phyloP scores from a whole-genome alignment of 2,329 filamentous ascomycete genomes.

The Claviceps digitariae region DNA sequence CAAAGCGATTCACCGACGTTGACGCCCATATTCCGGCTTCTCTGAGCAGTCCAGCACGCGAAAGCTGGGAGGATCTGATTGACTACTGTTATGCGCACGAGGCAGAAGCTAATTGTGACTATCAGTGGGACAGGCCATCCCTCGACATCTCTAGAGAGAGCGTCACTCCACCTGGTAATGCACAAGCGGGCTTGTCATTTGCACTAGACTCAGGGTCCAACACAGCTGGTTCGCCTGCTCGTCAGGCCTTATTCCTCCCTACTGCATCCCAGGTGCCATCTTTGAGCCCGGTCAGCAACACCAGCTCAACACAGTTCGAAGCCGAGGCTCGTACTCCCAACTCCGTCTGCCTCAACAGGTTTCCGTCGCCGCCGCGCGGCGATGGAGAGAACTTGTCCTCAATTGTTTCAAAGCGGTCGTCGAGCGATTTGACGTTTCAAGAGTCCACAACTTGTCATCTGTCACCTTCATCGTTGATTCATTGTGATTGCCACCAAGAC shows the following conservation, averaged over 20 bases:
- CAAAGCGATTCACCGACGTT: not conserved
- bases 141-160: slow-evolving; percentile 25
- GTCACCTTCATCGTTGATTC: slow-evolving; percentile 50
- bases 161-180: slow-evolving; percentile 11
- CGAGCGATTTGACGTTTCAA: slow-evolving; percentile 40
- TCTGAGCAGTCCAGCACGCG: slow-evolving; percentile 13
- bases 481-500: slow-evolving; percentile 42
- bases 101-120: slow-evolving; percentile 52
- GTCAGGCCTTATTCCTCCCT: slow-evolving; percentile 14
- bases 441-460: slow-evolving; percentile 46
- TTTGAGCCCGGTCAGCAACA: slow-evolving; percentile 35
- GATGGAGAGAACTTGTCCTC: slow-evolving; percentile 18
- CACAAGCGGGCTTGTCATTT: slow-evolving; percentile 13
- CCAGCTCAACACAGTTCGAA: slow-evolving; percentile 19
- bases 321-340: slow-evolving; percentile 31
- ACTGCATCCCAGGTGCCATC: slow-evolving; percentile 29
- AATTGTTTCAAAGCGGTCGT: slow-evolving; percentile 24
- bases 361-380: slow-evolving; percentile 35
- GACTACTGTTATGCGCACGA: slow-evolving; percentile 60
- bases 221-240: slow-evolving; percentile 6
- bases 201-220: slow-evolving; percentile 10
- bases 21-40: slow-evolving; percentile 15
- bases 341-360: slow-evolving; percentile 31
- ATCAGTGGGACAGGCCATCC: slow-evolving; percentile 49
- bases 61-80: slow-evolving; percentile 55